These are phyloP conservation scores for Pseudogymnoascus sp. DNA, from an alignment of 2,329 filamentous ascomycete genomes.

Conservation along the genomic window DNA sequence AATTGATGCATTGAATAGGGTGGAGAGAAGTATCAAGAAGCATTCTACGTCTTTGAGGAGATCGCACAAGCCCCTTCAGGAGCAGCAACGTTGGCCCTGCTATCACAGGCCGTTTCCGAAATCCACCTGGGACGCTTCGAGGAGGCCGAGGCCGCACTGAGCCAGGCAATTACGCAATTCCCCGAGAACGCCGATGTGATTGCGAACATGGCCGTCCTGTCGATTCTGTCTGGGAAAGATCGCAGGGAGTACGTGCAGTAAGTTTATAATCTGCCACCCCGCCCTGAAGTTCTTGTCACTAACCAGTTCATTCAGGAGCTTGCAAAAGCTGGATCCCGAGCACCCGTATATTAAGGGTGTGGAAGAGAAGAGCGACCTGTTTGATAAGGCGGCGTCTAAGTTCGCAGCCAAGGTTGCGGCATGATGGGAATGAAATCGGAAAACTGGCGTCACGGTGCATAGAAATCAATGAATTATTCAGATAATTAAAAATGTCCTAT, in stretches of 20 bases:
- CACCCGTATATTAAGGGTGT: conserved; percentile 68
- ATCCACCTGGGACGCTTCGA: conserved; percentile 81
- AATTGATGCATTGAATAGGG: conserved; percentile 47
- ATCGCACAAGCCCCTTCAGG: conserved; percentile 80
- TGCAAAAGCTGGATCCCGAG: conserved; percentile 48
- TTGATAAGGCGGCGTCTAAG: conserved; percentile 78
- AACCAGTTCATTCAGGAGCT: conserved; percentile 36
- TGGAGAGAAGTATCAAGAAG: conserved; percentile 90
- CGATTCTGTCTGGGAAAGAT: conserved; percentile 67
- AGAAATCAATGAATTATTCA: conserved; percentile 4
- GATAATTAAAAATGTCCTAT: background rate
- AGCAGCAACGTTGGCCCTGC: conserved; percentile 64
- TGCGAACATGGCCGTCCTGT: conserved; percentile 75
- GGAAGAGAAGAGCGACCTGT: conserved; percentile 76
- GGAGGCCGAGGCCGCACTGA: conserved; percentile 79
- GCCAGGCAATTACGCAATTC: conserved; percentile 70
- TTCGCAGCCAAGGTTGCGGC: conserved; percentile 74
- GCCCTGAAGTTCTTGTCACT: background rate
- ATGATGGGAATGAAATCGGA: conserved; percentile 21
- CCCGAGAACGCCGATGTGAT: conserved; percentile 64
- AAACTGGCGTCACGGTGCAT: conserved; percentile 5
- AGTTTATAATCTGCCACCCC: conserved; percentile 20
- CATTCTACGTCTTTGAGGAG: conserved; percentile 97
- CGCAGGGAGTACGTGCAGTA: conserved; percentile 53
- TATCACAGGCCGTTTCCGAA: conserved; percentile 85